These are phyloP conservation scores for Pseudopithomyces chartarum DNA, from an alignment of 2,329 filamentous ascomycete genomes.

Conservation along the genomic window DNA sequence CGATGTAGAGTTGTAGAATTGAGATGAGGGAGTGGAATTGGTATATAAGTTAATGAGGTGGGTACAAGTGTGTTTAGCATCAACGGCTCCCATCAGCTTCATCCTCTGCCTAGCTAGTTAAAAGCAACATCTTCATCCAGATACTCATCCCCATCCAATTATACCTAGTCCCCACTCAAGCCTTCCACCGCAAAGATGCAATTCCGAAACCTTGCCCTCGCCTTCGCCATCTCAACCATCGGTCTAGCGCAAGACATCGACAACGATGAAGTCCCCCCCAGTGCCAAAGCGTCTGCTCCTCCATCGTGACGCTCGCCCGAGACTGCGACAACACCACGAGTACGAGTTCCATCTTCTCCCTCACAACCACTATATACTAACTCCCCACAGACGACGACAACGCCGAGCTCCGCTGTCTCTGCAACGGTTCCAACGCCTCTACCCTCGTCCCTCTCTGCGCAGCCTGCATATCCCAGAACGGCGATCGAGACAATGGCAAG, in stretches of 20 bases:
- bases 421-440: slow-evolving; percentile 28
- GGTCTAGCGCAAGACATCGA: slow-evolving; percentile 33
- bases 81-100: too few relatives aligned
- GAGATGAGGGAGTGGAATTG: background rate
- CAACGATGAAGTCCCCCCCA: slow-evolving; percentile 35
- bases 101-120: too few relatives aligned
- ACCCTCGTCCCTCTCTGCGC: slow-evolving; percentile 34
- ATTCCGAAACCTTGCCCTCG: slow-evolving; percentile 29
- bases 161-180: background rate
- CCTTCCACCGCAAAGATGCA: slow-evolving; percentile 21
- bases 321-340: slow-evolving; percentile 31
- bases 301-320: slow-evolving; percentile 26
- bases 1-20: background rate
- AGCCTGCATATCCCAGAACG: slow-evolving; percentile 34
- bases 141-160: too few relatives aligned
- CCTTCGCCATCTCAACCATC: slow-evolving; percentile 25
- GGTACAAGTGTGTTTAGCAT: too few relatives aligned
- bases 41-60: too few relatives aligned
- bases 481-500: slow-evolving; percentile 10
- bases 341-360: slow-evolving; percentile 1
- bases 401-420: slow-evolving; percentile 35
- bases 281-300: slow-evolving; percentile 34
- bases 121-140: too few relatives aligned
- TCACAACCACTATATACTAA: background rate
- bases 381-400: slow-evolving; percentile 22